Base-by-base conservation (phyloP, 768 basidiomycete genomes). In the Coprinopsis marcescibilis region DNA sequence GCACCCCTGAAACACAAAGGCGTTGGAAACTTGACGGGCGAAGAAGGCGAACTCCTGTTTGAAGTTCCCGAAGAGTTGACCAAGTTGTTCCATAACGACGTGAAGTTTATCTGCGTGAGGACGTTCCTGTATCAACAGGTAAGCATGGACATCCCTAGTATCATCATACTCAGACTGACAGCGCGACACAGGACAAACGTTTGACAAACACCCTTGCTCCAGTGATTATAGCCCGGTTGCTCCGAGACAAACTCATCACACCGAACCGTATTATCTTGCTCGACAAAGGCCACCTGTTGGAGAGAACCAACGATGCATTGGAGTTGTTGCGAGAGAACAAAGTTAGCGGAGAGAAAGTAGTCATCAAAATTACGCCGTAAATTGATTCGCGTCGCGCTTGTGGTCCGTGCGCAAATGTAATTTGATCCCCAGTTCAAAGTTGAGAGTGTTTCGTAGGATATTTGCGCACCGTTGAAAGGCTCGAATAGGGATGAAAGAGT, bases 341-440 rank as follows among this genome's bases (percentile, higher is more conserved):
- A 56, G 57, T 76, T 35, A 75, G 70, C 30, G 75, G 75, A 19
- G 72, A 76, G 58, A 79, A 77, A 47, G 63, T 75, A 1, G 57
- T 77, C 1, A 64, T 77, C 0, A 69, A 70, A 50, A 56, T 73
- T 11, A 38, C 40, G 8, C 35, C 10, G 17, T 10, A 36, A 36
- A 36, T n/a, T n/a, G n/a, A n/a, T n/a, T n/a, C n/a, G n/a, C n/a
- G n/a, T n/a, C n/a, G n/a, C n/a, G n/a, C n/a, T n/a, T n/a, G n/a
- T n/a, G n/a, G n/a, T n/a, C n/a, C n/a, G n/a, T n/a, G n/a, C n/a
- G n/a, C n/a, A n/a, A n/a, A n/a, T n/a, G n/a, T n/a, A n/a, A n/a
- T n/a, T n/a, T n/a, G n/a, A n/a, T n/a, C n/a, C n/a, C n/a, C n/a
- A n/a, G n/a, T n/a, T n/a, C n/a, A n/a, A n/a, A n/a, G n/a, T n/a